Evolutionary conservation across 1,139 yeast species (phyloP).

Genomic region (Saccharomycopsis crataegensis): DNA sequence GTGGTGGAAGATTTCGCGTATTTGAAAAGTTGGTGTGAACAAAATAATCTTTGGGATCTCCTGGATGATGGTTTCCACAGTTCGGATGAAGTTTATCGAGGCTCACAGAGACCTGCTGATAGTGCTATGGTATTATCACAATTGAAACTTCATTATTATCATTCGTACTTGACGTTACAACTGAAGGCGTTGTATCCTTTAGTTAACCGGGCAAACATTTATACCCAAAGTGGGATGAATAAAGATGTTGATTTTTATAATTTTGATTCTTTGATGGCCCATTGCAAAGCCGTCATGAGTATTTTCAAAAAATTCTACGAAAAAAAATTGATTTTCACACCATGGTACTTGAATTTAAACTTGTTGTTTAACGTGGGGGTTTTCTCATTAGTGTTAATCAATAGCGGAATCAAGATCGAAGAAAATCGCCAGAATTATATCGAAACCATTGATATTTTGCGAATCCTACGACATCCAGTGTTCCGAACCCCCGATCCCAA

Average conservation of each 20-base stretch:
- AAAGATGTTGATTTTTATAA: neutral
- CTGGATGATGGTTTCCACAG: neutral
- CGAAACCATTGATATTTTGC: neutral
- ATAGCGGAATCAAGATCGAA: constrained; percentile 30
- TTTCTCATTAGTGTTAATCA: constrained; percentile 38
- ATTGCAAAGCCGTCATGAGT: constrained; percentile 29
- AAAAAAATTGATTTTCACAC: constrained; percentile 25
- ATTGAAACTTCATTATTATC: constrained; percentile 38
- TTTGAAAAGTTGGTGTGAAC: constrained; percentile 23
- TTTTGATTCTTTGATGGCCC: neutral
- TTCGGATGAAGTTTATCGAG: constrained; percentile 20
- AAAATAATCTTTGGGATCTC: constrained; percentile 3
- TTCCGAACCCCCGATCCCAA: neutral
- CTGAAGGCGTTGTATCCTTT: constrained; percentile 33
- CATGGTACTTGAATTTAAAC: constrained; percentile 50
- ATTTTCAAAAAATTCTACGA: constrained; percentile 25
- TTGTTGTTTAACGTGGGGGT: constrained; percentile 43
- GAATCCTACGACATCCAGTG: neutral
- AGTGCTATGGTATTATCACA: constrained; percentile 26
- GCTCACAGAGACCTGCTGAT: constrained; percentile 21
- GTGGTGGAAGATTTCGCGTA: constrained; percentile 15
- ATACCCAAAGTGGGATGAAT: neutral
- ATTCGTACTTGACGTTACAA: constrained; percentile 32
- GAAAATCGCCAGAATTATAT: constrained; percentile 29
- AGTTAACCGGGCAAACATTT: constrained; percentile 27